Percentiles rank a stretch among this genome's conserved stretches.
These are phyloP conservation scores for Deinandra increscens DNA, from an alignment of 129 eudicot species.

Conservation along the genomic window DNA sequence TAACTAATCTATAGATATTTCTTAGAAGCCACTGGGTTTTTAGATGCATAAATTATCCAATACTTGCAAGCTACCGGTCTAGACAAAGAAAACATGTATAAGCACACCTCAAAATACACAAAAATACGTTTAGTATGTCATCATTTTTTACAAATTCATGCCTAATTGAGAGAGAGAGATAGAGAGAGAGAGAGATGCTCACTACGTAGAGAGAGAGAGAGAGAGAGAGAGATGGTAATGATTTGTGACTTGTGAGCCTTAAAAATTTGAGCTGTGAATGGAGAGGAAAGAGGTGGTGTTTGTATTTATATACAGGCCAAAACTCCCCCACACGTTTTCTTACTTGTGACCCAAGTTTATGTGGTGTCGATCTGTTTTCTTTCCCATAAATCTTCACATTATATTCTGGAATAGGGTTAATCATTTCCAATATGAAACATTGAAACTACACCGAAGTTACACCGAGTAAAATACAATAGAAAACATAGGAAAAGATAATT, in stretches of 20 bases:
- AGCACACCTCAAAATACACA: background rate
- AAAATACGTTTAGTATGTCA: background rate
- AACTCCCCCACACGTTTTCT: conserved; percentile 1
- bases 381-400: background rate
- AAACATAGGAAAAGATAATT: too few relatives aligned
- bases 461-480: background rate
- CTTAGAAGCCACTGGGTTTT: conserved; percentile 17
- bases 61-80: conserved; percentile 33
- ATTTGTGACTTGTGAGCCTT: background rate
- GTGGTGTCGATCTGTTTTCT: too few relatives aligned
- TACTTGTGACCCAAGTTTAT: conserved; percentile 24
- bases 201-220: conserved; percentile 38
- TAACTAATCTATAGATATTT: conserved; percentile 10
- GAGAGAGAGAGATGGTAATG: background rate
- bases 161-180: conserved; percentile 1
- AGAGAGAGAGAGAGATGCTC: conserved; percentile 29
- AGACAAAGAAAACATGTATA: background rate
- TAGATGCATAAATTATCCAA: conserved; percentile 24
- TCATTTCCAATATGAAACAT: background rate
- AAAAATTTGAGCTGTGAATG: background rate
- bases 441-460: background rate
- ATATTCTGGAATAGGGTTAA: background rate
- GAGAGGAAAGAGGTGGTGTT: background rate
- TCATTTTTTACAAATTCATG: background rate
- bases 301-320: background rate